A percentile compares a stretch with the other conserved stretches of the same genome.
phyloP scores from a whole-genome alignment of 225 moss, liverwort and hornwort genomes.

The Ulota crispa region DNA sequence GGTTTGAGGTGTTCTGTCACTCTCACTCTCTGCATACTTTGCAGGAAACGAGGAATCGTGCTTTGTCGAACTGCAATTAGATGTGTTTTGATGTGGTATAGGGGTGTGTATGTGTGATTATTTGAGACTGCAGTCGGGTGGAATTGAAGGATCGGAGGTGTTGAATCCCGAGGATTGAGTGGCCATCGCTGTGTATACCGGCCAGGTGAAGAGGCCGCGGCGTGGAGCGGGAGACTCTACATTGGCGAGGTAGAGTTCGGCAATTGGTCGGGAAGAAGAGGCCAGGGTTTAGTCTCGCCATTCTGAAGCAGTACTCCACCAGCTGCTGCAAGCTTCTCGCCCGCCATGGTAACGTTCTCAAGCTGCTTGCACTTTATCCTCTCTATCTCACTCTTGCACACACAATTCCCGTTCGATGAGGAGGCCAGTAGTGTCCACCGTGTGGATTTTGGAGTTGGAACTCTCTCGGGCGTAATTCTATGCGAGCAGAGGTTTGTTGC shows the following conservation, averaged over 20 bases:
- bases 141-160: conserved; percentile 5
- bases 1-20: too few species aligned
- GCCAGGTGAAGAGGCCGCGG: conserved; percentile 6
- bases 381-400: background rate
- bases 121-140: background rate
- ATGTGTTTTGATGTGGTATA: background rate
- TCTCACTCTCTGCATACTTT: background rate
- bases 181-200: background rate
- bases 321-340: conserved; percentile 19
- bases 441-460: background rate
- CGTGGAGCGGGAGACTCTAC: conserved; percentile 10
- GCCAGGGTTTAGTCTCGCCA: conserved; percentile 24
- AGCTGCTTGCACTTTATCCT: background rate
- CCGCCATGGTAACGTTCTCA: conserved; percentile 40
- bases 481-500: background rate
- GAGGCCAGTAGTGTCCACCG: background rate
- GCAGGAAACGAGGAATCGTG: background rate
- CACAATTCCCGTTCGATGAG: background rate
- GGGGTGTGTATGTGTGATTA: background rate
- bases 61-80: background rate
- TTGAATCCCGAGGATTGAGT: conserved; percentile 4
- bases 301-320: conserved; percentile 21
- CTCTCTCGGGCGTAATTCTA: background rate
- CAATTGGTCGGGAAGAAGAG: background rate
- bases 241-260: conserved; percentile 28